Percentiles rank a stretch among this genome's conserved stretches.
Evolutionary conservation across 164 flowering plant species (phyloP).

Genomic region (grape (Vitis vinifera)): ASM3070453v1 NC_081823.1:2484001-2484500

Average conservation of each 20-base stretch:
- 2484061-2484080: neutral
- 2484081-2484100: slow-evolving; percentile 13
- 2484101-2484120: slow-evolving; percentile 43
- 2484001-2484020: neutral
- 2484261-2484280: slow-evolving; percentile 62
- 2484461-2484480: slow-evolving; percentile 51
- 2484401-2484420: neutral
- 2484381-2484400: neutral
- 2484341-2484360: neutral
- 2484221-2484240: neutral
- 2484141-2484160: slow-evolving; percentile 97
- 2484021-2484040: neutral
- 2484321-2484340: slow-evolving; percentile 95
- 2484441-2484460: slow-evolving; percentile 3
- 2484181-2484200: slow-evolving; percentile 2
- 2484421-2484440: slow-evolving; percentile 2
- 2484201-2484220: slow-evolving; percentile 5
- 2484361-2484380: neutral
- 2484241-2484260: neutral
- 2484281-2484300: slow-evolving; percentile 99
- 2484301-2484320: slow-evolving; percentile 96
- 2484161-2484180: slow-evolving; percentile 55
- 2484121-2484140: slow-evolving; percentile 99
- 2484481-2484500: slow-evolving; percentile 97
- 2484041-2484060: neutral